Base-by-base conservation (phyloP, 176 grass and related monocot genomes). In the Oryza meyeriana region DNA sequence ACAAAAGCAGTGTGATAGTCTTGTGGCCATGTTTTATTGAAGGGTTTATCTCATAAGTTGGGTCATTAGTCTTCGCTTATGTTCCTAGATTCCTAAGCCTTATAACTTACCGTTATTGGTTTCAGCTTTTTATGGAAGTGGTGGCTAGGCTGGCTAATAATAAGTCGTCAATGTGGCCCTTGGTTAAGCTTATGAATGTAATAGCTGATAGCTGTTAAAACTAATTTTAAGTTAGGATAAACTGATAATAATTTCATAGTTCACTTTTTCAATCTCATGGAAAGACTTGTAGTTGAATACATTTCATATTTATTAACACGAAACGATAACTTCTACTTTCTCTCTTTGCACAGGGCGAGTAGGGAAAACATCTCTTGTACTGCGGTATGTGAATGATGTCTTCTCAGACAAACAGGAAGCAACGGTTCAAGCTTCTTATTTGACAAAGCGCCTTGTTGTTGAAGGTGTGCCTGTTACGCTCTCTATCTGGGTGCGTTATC, bases 331-430 rank as follows among this genome's bases (percentile, higher is more conserved):
- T 27, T 79, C 63, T 61, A 33, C 16, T 79, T 87, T 74, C 77
- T 33, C 48, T 30, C 29, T 77, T 61, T 14, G 58, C 77, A 58
- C 40, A 97, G 94, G 90, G 25, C 78, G 88, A 76, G 94, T 97
- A 71, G 90, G 94, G 47, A 93, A 97, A 93, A 93, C 94, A 45
- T 93, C 90, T 71, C 94, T 93, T 57, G 90, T 93, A 13, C 71
- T 97, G 58, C 80, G 80, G 12, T 97, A 97, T 77, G 88, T 97
- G 74, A 97, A 91, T 86, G 79, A 97, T 76, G 80, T 85, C 63
- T 96, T 96, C 80, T 93, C 90, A 16, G 90, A 91, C 16, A 97
- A 97, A 74, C 88, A 97, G 74, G 90, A 96, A 81, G 90, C 93
- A 77, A 95, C 90, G 0, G 82, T 95, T 76, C 89, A 95, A 86